Conservation (phyloP, 1,139 yeast genomes). For the Candida labiduridarum region DNA sequence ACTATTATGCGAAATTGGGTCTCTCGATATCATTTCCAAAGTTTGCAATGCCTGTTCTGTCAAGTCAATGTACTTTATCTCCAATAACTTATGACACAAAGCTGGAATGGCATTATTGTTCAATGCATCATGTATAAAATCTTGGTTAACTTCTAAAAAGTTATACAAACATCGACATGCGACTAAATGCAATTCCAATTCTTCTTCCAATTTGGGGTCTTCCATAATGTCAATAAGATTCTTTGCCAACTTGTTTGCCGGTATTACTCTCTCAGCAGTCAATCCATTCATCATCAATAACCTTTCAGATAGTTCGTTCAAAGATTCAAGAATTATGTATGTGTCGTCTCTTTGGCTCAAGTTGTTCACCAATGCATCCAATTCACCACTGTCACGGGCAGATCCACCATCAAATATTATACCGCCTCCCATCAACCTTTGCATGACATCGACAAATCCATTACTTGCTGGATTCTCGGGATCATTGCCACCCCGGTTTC, state of each 20-base stretch:
- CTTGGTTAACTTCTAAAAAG: conserved; percentile 74
- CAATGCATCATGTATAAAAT: conserved; percentile 66
- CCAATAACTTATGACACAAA: conserved; percentile 66
- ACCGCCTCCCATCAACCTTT: conserved; percentile 40
- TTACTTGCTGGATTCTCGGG: conserved; percentile 12
- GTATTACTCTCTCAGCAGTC: conserved; percentile 65
- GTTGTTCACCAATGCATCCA: conserved; percentile 43
- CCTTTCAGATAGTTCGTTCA: conserved; percentile 64
- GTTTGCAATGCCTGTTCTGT: conserved; percentile 92
- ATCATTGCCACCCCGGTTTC: conserved; percentile 5
- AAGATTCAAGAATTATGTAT: conserved; percentile 53
- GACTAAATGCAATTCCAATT: conserved; percentile 76
- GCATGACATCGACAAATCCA: conserved; percentile 41
- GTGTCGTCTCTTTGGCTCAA: conserved; percentile 50
- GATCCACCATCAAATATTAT: conserved; percentile 32
- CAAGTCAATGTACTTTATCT: conserved; percentile 82
- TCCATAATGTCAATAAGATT: conserved; percentile 61
- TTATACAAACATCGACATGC: conserved; percentile 87
- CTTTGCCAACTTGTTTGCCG: conserved; percentile 58
- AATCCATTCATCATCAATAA: conserved; percentile 69
- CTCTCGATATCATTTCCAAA: conserved; percentile 65
- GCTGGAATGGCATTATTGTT: conserved; percentile 68
- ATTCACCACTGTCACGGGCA: conserved; percentile 29
- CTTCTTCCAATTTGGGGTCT: conserved; percentile 60
- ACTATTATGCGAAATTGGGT: conserved; percentile 49